Evolutionary conservation across 768 basidiomycete genomes (phyloP).

Genomic region (Naematelia encephala): DNA sequence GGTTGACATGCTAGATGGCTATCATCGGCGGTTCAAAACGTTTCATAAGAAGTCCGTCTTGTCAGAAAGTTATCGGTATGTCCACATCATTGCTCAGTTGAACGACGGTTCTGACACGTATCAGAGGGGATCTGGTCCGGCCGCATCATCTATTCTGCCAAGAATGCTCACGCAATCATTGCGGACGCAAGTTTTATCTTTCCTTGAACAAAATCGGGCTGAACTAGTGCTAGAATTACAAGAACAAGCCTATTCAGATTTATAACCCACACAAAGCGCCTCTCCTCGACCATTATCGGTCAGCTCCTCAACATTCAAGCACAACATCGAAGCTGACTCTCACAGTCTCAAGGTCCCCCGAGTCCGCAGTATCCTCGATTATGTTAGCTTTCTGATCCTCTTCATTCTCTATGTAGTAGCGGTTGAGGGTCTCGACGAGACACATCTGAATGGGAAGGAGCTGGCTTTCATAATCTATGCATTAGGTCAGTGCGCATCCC

Average conservation of each 20-base stretch:
- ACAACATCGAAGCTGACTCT: neutral
- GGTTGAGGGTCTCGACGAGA: conserved; percentile 67
- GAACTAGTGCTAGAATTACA: conserved; percentile 69
- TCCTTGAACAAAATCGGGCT: neutral
- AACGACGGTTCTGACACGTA: conserved; percentile 12
- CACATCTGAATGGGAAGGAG: conserved; percentile 66
- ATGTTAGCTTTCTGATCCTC: conserved; percentile 77
- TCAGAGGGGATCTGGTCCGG: conserved; percentile 55
- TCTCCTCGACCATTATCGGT: conserved; percentile 93
- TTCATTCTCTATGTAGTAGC: conserved; percentile 80
- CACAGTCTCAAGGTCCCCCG: conserved; percentile 77
- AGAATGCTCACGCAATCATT: conserved; percentile 78
- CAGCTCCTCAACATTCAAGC: conserved; percentile 19
- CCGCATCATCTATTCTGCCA: conserved; percentile 69
- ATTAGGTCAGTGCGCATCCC: conserved; percentile 43
- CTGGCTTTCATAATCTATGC: conserved; percentile 67
- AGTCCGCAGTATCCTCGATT: conserved; percentile 84
- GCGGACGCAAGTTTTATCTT: conserved; percentile 78
- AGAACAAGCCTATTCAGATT: conserved; percentile 83
- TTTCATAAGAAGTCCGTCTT: conserved; percentile 84
- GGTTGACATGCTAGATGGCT: conserved; percentile 54
- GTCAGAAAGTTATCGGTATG: conserved; percentile 79
- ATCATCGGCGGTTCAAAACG: conserved; percentile 80
- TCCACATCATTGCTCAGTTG: neutral
- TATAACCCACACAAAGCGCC: conserved; percentile 93